These are phyloP conservation scores for Galerina sulciceps DNA, from an alignment of 768 basidiomycete genomes.

Conservation along the genomic window DNA sequence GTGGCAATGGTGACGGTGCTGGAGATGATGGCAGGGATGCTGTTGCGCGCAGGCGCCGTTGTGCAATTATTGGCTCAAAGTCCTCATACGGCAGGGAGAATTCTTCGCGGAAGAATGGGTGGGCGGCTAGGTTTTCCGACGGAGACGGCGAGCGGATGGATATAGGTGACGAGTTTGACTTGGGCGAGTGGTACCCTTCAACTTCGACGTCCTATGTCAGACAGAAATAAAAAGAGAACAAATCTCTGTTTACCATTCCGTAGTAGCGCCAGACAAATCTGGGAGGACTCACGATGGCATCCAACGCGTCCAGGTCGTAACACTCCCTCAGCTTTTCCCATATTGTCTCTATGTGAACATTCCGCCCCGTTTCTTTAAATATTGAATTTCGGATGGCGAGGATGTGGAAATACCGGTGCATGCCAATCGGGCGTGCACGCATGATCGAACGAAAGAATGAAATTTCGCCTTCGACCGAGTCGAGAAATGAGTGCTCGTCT, in stretches of 20 bases:
- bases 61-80: slow-evolving; percentile 61
- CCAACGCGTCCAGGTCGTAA: slow-evolving; percentile 78
- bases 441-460: slow-evolving; percentile 84
- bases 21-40: slow-evolving; percentile 69
- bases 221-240: background rate
- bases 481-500: slow-evolving; percentile 53
- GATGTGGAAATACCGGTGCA: slow-evolving; percentile 83
- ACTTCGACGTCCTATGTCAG: slow-evolving; percentile 44
- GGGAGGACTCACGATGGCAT: slow-evolving; percentile 58
- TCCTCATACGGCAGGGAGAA: slow-evolving; percentile 67
- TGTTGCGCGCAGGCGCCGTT: slow-evolving; percentile 66
- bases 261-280: background rate
- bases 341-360: slow-evolving; percentile 63
- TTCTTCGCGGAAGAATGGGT: slow-evolving; percentile 78
- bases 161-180: slow-evolving; percentile 43
- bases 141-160: slow-evolving; percentile 69
- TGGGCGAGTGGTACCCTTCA: slow-evolving; percentile 31
- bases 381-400: slow-evolving; percentile 76
- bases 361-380: slow-evolving; percentile 66
- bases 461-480: slow-evolving; percentile 82
- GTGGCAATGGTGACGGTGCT: slow-evolving; percentile 42
- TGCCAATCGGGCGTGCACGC: slow-evolving; percentile 81
- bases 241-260: background rate
- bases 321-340: slow-evolving; percentile 76
- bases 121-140: slow-evolving; percentile 65